Evolutionary conservation across 768 basidiomycete species (phyloP), one percentile per base, ranked within the genome.

Genomic region (Psilocybe subaeruginosa): DNA sequence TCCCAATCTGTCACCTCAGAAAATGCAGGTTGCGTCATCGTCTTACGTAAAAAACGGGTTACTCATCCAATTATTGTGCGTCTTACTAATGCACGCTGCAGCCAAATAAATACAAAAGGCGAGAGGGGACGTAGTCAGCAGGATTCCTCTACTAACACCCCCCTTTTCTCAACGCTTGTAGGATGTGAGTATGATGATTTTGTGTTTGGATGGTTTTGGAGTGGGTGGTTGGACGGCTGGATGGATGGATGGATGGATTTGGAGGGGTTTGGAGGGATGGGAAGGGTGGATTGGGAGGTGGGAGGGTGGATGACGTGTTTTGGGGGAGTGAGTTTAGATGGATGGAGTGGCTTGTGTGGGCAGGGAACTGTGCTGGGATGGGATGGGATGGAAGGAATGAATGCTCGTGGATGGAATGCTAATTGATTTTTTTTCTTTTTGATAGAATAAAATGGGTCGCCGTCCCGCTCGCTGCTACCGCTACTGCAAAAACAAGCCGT

Each of bases 401-500:
- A 16, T 39, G 33, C 27, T 37, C 33, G 41, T 17, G 57, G 31
- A 37, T 29, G 41, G 31, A 31, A 48, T 54, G 60, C 60, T 65
- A 47, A 66, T 59, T 30, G 29, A 33, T 52, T 17, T 53, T 61
- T 41, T 51, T 49, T 64, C 31, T 58, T 41, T 51, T 49, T 64
- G 23, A 54, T 17, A 67, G 72, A 71, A 64, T 58, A 74, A 85
- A 70, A 97, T 97, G 95, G 95, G 95, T 86, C 93, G 95, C 77
- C 93, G 95, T 84, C 95, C 95, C 66, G 94, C 95, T 80, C 91
- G 93, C 72, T 97, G 95, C 88, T 97, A 97, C 83, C 91, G 95
- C 69, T 98, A 98, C 84, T 98, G 95, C 87, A 98, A 98, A 83
- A 97, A 96, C 87, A 98, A 99, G 88, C 95, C 97, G 27, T 96